Evolutionary conservation across 257 asterid genomes (phyloP), one percentile per base, ranked within the genome.

Genomic region (Anisodus tanguticus): DNA sequence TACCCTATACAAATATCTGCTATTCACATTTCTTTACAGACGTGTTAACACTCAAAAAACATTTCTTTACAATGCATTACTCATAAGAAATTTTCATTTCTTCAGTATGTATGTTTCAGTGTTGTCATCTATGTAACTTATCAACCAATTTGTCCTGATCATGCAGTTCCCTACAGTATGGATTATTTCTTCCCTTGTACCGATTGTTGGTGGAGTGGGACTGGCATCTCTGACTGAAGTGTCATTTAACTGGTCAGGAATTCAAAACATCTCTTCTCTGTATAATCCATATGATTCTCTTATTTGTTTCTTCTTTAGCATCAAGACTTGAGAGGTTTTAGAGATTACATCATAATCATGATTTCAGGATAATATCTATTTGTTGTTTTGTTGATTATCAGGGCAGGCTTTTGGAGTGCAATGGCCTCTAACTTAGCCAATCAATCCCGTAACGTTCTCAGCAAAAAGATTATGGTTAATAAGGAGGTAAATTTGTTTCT

Each of bases 381-480:
- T 26, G 54, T 10, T 85, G 31, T 76, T 35, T 2, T 84, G 16
- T 15, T 13, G 51, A 22, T 60, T 81, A 85, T 64, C 87, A 94
- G 99, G 99, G 92, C 92, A 86, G 99, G 98, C 15, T 94, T 95
- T 85, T 94, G 95, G 99, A 94, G 98, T 87, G 99, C 98, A 10
- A 96, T 96, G 99, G 99, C 98, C 88, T 96, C 99, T 81, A 96
- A 96, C 90, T 88, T 94, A 90, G 91, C 98, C 31, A 94, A 96
- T 85, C 99, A 96, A 86, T 94, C 98, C 22, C 94, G 98, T 78
- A 96, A 96, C 91, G 99, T 96, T 70, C 97, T 96, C 16, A 96
- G 99, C 97, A 96, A 96, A 86, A 96, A 94, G 90, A 81, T 96
- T 26, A 93, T 96, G 98, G 96, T 92, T 79, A 92, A 92, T 89